Percentiles rank a stretch among this genome's conserved stretches.
Evolutionary conservation across 1,284 basidiomycete species (phyloP).

Genomic region (Pyrrhoderma lamaoense): DNA sequence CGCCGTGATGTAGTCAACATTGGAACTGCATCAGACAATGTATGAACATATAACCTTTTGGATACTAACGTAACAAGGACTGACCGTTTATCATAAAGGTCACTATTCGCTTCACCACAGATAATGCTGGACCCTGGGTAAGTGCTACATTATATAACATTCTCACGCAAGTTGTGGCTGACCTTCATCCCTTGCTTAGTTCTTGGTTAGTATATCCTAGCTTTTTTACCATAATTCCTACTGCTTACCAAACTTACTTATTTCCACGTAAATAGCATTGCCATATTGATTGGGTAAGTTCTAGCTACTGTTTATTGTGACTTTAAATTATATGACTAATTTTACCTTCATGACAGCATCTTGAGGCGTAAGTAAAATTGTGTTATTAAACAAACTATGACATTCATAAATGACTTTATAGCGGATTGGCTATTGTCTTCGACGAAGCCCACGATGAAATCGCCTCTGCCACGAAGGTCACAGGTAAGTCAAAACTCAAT

Average conservation of each 20-base stretch:
- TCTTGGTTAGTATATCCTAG: too few species aligned
- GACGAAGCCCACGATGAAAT: slow-evolving; percentile 30
- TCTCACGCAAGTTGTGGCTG: neutral
- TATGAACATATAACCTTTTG: slow-evolving; percentile 11
- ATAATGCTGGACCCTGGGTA: slow-evolving; percentile 42
- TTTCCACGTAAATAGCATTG: slow-evolving; percentile 15
- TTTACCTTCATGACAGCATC: slow-evolving; percentile 26
- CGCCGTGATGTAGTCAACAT: slow-evolving; percentile 32
- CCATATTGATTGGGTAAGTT: slow-evolving; percentile 33
- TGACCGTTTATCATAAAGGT: slow-evolving; percentile 5
- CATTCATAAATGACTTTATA: slow-evolving; percentile 29
- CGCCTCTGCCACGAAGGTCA: slow-evolving; percentile 21
- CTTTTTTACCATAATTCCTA: too few species aligned
- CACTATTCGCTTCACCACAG: slow-evolving; percentile 32
- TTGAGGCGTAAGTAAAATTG: slow-evolving; percentile 30
- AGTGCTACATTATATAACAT: neutral
- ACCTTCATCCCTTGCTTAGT: neutral
- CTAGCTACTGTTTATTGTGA: too few species aligned
- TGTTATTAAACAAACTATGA: slow-evolving; percentile 27
- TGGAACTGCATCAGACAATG: slow-evolving; percentile 24
- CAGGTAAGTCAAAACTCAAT: slow-evolving; percentile 17
- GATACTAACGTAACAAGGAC: too few species aligned
- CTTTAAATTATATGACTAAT: too few species aligned
- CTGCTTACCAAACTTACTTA: too few species aligned
- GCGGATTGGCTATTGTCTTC: slow-evolving; percentile 38